Base-by-base conservation (phyloP, 1,284 basidiomycete genomes). In the Cryptococcus sp. region DNA sequence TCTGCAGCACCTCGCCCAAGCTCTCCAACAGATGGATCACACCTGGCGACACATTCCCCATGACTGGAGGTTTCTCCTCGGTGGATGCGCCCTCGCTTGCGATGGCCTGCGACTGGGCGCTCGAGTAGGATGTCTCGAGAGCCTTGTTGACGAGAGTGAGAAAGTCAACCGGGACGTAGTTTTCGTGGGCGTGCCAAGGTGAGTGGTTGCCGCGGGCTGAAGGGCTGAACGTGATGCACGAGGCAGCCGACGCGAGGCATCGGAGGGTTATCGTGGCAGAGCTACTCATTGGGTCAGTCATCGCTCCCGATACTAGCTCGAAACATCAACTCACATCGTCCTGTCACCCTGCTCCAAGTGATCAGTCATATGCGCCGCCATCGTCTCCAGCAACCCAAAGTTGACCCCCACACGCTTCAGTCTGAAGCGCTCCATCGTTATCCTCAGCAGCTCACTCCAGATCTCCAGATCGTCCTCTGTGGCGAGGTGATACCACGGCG, bases 361-460 rank as follows among this genome's bases (percentile, higher is more conserved):
- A 56, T 73, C 73, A 28, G 47, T 52, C 20, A 76, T 48, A 53
- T 73, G 72, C 3, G 63, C 72, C 1, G 71, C 68, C 8, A 76
- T 58, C 7, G 66, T 61, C 53, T 76, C 72, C 38, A 76, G 58
- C 4, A 76, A 66, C 23, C 72, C 73, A 46, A 68, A 59, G 59
- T 76, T 73, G 15, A 69, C 60, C 4, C 70, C 72, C 0, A 66
- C 68, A 3, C 64, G 56, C 57, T 68, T 71, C 21, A 70, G 68
- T 18, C 69, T 59, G 63, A 70, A 76, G 9, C 71, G 63, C 12
- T 66, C 52, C 11, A 72, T 66, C 2, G 69, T 67, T 4, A 59
- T 63, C 46, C 62, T 52, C 24, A 76, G 61, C 12, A 76, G 53
- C 15, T 35, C 21, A 36, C 67, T 52, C 73, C 73, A 76, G 4